phyloP scores from a whole-genome alignment of 2,329 filamentous ascomycete genomes.

The Ophiostoma sp. region DNA sequence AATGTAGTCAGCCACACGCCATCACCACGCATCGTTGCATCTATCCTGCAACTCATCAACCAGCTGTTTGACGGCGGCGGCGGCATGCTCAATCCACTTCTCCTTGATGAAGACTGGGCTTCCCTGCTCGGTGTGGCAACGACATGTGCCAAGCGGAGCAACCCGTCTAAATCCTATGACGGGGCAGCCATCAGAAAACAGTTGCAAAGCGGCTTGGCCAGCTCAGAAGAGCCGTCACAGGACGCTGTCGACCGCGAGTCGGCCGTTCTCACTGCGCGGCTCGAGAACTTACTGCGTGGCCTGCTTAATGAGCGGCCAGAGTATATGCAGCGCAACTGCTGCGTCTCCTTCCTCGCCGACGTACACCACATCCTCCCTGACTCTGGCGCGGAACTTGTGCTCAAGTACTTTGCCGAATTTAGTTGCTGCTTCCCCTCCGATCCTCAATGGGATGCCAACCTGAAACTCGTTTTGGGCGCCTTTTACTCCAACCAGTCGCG shows the following conservation, averaged over 20 bases:
- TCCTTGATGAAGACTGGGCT: conserved; percentile 67
- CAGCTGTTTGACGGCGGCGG: conserved; percentile 56
- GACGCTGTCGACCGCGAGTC: conserved; percentile 47
- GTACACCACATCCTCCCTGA: conserved; percentile 65
- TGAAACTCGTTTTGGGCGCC: conserved; percentile 58
- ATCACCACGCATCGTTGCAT: conserved; percentile 48
- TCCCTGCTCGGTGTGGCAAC: conserved; percentile 60
- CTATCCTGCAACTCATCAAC: conserved; percentile 55
- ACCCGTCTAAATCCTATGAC: neutral
- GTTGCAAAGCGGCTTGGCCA: neutral
- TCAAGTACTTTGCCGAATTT: conserved; percentile 68
- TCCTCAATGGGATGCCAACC: conserved; percentile 64
- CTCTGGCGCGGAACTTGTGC: conserved; percentile 61
- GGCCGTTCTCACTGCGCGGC: conserved; percentile 46
- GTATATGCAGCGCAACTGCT: conserved; percentile 64
- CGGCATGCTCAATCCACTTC: conserved; percentile 54
- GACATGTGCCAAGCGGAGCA: conserved; percentile 50
- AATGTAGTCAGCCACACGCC: conserved; percentile 50
- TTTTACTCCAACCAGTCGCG: conserved; percentile 65
- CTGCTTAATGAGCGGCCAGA: conserved; percentile 44
- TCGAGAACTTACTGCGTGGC: conserved; percentile 51
- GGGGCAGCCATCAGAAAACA: neutral
- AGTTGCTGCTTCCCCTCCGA: conserved; percentile 72
- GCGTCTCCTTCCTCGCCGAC: conserved; percentile 65
- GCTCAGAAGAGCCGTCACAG: conserved; percentile 38